phyloP scores from a whole-genome alignment of 2,329 filamentous ascomycete species.

The Pseudocercospora eumusae region DNA sequence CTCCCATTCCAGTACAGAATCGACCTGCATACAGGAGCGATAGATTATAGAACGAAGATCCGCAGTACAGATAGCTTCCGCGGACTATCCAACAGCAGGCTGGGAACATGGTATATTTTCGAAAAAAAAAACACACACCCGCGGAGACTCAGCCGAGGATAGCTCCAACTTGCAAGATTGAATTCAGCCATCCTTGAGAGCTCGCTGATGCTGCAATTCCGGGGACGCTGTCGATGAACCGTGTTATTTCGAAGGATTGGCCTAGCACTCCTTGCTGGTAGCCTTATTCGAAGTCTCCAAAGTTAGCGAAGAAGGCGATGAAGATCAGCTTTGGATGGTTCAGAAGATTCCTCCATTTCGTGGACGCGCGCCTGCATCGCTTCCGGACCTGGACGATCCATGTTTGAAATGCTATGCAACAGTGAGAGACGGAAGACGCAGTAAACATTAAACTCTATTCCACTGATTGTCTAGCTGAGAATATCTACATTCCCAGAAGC shows the following conservation, averaged over 20 bases:
- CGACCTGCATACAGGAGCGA: slow-evolving; percentile 22
- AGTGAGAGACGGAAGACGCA: not conserved
- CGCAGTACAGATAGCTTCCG: slow-evolving; percentile 28
- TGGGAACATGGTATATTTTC: slow-evolving; percentile 57
- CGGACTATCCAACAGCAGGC: slow-evolving; percentile 49
- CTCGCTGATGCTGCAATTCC: slow-evolving; percentile 19
- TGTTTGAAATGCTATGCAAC: not conserved
- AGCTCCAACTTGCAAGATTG: slow-evolving; percentile 30
- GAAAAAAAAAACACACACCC: slow-evolving; percentile 53
- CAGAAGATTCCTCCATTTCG: slow-evolving; percentile 13
- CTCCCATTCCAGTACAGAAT: slow-evolving; percentile 34
- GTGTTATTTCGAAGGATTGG: slow-evolving; percentile 56
- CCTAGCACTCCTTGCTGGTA: slow-evolving; percentile 59
- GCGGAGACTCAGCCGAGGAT: slow-evolving; percentile 50
- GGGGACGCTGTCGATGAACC: slow-evolving; percentile 26
- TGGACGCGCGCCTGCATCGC: slow-evolving; percentile 13
- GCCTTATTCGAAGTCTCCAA: slow-evolving; percentile 56
- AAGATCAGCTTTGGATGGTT: slow-evolving; percentile 23
- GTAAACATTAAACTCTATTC: not conserved
- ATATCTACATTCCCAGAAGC: not conserved
- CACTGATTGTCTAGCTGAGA: not conserved
- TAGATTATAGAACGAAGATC: slow-evolving; percentile 16
- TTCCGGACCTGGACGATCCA: slow-evolving; percentile 7
- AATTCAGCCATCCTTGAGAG: slow-evolving; percentile 25
- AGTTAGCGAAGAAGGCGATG: slow-evolving; percentile 38